Conservation (phyloP, 345 rosid species). For the Punica granatum region DNA sequence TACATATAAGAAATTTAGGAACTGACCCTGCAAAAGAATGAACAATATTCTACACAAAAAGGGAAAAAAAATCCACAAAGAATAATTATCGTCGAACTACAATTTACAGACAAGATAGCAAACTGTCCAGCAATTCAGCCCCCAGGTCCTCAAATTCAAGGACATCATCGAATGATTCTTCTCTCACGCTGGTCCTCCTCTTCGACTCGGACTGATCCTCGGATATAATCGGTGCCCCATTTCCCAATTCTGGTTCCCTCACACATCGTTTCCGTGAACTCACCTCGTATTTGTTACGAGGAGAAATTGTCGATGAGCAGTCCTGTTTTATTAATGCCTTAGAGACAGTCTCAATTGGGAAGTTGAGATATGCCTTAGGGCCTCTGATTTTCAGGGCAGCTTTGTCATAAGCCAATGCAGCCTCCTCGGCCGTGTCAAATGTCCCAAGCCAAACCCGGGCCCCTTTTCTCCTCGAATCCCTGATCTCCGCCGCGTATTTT, state of each 20-base stretch:
- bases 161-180: constrained; percentile 23
- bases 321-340: constrained; percentile 35
- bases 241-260: constrained; percentile 25
- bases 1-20: too few relatives aligned
- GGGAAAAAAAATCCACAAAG: too few relatives aligned
- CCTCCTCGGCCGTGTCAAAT: constrained; percentile 75
- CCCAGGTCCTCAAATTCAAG: constrained; percentile 67
- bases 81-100: too few relatives aligned
- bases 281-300: constrained; percentile 10
- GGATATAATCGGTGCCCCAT: background rate
- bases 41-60: too few relatives aligned
- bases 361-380: constrained; percentile 56
- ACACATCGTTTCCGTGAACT: constrained; percentile 23
- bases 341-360: constrained; percentile 47
- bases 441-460: constrained; percentile 90
- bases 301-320: background rate
- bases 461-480: constrained; percentile 67
- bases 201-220: background rate
- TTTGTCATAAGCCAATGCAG: constrained; percentile 87
- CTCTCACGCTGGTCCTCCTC: constrained; percentile 21
- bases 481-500: constrained; percentile 77
- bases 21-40: too few relatives aligned
- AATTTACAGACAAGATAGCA: constrained; percentile 42
- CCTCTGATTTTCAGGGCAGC: constrained; percentile 86
- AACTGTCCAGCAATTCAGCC: constrained; percentile 55